These are phyloP conservation scores for Euphorbia pulcherrima DNA, from an alignment of 345 rosid species.

Conservation along the genomic window DNA sequence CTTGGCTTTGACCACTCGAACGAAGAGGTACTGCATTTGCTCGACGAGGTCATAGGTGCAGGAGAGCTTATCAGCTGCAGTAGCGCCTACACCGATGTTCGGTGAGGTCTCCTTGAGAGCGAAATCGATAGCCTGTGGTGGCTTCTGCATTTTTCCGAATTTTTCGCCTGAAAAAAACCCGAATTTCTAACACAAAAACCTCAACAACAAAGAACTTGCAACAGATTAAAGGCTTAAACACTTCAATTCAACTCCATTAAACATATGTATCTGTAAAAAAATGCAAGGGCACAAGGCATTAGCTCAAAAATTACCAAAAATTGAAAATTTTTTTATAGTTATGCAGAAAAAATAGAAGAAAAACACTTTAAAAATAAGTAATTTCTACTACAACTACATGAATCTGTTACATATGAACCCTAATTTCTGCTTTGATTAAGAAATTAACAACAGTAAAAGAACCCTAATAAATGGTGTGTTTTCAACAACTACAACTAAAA, in stretches of 20 bases:
- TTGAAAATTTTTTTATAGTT: too few species aligned
- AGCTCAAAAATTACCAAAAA: constrained; percentile 4
- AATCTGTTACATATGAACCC: not conserved
- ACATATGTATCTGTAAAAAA: constrained; percentile 33
- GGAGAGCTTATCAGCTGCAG: constrained; percentile 24
- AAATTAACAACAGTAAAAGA: not conserved
- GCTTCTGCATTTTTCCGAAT: constrained; percentile 30
- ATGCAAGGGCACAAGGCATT: constrained; percentile 12
- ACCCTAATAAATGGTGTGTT: not conserved
- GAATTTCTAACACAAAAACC: constrained; percentile 2
- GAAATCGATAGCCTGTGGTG: constrained; percentile 23
- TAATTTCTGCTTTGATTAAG: not conserved
- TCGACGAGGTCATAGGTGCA: constrained; percentile 36
- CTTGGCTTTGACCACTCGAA: constrained; percentile 31
- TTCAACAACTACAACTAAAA: not conserved
- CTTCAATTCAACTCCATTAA: not conserved
- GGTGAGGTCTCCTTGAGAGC: constrained; percentile 38
- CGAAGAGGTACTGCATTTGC: constrained; percentile 34
- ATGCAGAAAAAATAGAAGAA: constrained; percentile 21
- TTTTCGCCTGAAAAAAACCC: constrained; percentile 6
- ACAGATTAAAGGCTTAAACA: not conserved
- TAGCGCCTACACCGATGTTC: constrained; percentile 29
- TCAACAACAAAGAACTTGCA: constrained; percentile 12
- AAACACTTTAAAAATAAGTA: too few species aligned
- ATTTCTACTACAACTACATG: too few species aligned